phyloP scores from a whole-genome alignment of 768 basidiomycete genomes.

The Pisolithus tinctorius region DNA sequence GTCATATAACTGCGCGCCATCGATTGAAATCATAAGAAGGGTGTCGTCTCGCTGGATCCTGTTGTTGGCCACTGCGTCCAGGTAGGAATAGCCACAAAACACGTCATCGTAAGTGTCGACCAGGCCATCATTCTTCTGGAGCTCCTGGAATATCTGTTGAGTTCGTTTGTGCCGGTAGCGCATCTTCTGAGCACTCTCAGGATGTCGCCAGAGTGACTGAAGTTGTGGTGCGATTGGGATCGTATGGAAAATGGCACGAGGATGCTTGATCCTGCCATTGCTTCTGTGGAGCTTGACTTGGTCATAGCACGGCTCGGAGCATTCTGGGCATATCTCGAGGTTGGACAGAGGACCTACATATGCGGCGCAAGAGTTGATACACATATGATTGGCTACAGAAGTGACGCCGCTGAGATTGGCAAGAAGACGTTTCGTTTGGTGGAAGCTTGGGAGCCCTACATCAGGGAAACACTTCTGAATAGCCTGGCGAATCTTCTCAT shows the following conservation, averaged over 20 bases:
- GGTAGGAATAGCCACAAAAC: background rate
- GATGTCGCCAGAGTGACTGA: background rate
- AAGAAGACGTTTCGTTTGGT: too few species aligned
- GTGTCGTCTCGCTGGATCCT: constrained; percentile 17
- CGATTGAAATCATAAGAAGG: constrained; percentile 30
- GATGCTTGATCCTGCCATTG: too few species aligned
- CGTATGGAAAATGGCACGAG: background rate
- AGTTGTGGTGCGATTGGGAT: background rate
- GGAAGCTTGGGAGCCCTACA: too few species aligned
- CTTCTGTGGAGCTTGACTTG: too few species aligned
- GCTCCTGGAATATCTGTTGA: background rate
- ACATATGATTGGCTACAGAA: too few species aligned
- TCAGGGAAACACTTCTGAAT: too few species aligned
- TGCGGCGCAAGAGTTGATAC: background rate
- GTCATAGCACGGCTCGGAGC: background rate
- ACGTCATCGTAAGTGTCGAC: background rate
- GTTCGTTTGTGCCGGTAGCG: background rate
- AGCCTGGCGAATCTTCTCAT: too few species aligned
- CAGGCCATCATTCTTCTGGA: background rate
- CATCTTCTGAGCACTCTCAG: background rate
- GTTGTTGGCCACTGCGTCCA: background rate
- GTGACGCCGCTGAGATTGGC: too few species aligned
- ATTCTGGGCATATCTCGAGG: background rate
- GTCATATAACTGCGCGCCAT: constrained; percentile 31
- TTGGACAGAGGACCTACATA: background rate